Evolutionary conservation across 306 rosid genomes (phyloP).

Genomic region (Casuarina glauca): DNA sequence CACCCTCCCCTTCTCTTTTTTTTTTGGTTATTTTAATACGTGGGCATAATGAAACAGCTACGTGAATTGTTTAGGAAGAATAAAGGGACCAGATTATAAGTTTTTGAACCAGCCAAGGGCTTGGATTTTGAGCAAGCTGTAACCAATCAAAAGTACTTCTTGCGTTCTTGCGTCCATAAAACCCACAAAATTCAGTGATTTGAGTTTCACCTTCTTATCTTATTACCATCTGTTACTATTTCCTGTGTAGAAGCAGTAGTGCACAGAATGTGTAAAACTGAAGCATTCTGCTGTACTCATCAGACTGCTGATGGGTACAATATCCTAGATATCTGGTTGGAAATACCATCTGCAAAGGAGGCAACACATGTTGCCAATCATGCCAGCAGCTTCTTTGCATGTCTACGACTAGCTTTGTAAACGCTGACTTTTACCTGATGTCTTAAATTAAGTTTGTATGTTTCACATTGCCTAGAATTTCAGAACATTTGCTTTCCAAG

Average conservation of each 20-base stretch:
- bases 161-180: not conserved
- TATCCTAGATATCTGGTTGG: not conserved
- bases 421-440: not conserved
- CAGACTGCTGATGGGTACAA: not conserved
- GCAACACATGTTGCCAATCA: not conserved
- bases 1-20: not conserved
- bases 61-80: not conserved
- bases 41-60: not conserved
- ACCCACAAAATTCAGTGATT: not conserved
- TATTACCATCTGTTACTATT: not conserved
- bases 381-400: not conserved
- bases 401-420: not conserved
- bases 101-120: conserved; percentile 16
- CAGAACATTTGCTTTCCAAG: not conserved
- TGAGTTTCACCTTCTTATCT: not conserved
- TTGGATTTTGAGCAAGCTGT: not conserved
- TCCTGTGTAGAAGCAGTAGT: not conserved
- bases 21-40: not conserved
- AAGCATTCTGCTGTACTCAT: not conserved
- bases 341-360: not conserved
- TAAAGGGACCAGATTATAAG: not conserved
- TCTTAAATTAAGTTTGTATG: not conserved
- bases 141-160: not conserved
- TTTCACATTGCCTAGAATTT: not conserved
- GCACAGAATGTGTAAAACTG: not conserved